Conservation (phyloP, 768 basidiomycete genomes). For the Pulveroboletus sp. region DNA sequence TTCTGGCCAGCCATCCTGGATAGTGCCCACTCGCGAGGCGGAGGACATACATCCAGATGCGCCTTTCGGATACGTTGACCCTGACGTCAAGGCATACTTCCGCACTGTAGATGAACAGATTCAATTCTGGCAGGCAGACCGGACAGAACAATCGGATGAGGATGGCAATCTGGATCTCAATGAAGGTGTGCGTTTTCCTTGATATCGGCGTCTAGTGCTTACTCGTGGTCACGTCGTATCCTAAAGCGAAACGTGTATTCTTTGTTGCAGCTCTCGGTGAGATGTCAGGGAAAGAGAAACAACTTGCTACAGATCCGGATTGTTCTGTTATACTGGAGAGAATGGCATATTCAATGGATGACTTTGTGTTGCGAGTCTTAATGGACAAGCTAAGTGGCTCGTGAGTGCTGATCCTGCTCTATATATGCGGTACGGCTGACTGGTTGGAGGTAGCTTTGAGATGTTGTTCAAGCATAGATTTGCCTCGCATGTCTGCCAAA, state of each 20-base stretch:
- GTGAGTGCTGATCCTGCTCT: conserved; percentile 47
- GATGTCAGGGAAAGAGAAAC: conserved; percentile 83
- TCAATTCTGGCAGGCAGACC: conserved; percentile 70
- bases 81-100: conserved; percentile 91
- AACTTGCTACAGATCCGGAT: conserved; percentile 90
- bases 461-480: conserved; percentile 74
- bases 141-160: conserved; percentile 40
- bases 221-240: not conserved
- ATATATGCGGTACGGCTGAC: conserved; percentile 6
- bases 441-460: conserved; percentile 47
- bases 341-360: conserved; percentile 91
- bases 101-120: conserved; percentile 84
- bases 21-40: conserved; percentile 42
- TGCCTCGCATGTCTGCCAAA: conserved; percentile 94
- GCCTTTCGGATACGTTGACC: conserved; percentile 87
- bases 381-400: conserved; percentile 83
- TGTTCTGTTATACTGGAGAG: conserved; percentile 88
- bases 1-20: conserved; percentile 65
- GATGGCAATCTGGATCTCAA: conserved; percentile 57
- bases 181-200: conserved; percentile 48
- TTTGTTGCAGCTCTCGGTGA: conserved; percentile 80
- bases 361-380: conserved; percentile 90
- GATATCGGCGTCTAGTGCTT: not conserved
- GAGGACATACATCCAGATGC: conserved; percentile 55
- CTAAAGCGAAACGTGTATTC: conserved; percentile 68